Evolutionary conservation across 1,284 basidiomycete species (phyloP).

Genomic region (Pterula multifida): DNA sequence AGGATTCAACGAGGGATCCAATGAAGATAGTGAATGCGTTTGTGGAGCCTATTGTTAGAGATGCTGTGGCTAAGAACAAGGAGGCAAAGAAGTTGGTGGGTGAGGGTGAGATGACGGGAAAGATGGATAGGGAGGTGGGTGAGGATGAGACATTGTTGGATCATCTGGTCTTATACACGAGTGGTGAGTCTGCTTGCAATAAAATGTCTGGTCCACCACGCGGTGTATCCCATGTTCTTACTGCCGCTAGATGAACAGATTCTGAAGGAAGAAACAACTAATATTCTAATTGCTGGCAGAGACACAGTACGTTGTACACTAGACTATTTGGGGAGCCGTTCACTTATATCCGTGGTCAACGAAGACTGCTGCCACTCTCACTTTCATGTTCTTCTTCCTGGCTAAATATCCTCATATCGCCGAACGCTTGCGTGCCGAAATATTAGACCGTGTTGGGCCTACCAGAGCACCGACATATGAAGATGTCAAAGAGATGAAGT

Average conservation of each 20-base stretch:
- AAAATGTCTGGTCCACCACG: no score
- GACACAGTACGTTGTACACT: constrained; percentile 14
- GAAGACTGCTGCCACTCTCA: constrained; percentile 13
- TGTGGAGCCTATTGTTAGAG: constrained; percentile 22
- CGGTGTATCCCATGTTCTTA: no score
- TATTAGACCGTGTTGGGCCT: constrained; percentile 16
- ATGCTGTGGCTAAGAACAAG: constrained; percentile 18
- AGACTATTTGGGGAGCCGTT: constrained; percentile 9
- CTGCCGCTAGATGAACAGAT: constrained; percentile 14
- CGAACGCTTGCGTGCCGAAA: constrained; percentile 18
- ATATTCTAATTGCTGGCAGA: constrained; percentile 19
- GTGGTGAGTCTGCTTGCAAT: constrained; percentile 2
- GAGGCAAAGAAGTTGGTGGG: constrained; percentile 9
- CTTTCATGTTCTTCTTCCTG: constrained; percentile 20
- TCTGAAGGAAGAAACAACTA: constrained; percentile 10
- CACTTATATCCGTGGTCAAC: neutral
- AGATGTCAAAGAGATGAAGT: constrained; percentile 11
- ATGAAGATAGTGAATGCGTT: constrained; percentile 22
- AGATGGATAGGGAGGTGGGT: neutral
- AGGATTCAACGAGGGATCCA: constrained; percentile 17
- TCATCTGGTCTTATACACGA: constrained; percentile 1
- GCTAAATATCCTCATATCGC: constrained; percentile 18
- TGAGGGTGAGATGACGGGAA: constrained; percentile 7
- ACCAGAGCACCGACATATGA: constrained; percentile 15
- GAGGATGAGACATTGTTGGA: constrained; percentile 1